phyloP scores from a whole-genome alignment of 2,329 filamentous ascomycete genomes.

The Dactylellina leptospora region DNA sequence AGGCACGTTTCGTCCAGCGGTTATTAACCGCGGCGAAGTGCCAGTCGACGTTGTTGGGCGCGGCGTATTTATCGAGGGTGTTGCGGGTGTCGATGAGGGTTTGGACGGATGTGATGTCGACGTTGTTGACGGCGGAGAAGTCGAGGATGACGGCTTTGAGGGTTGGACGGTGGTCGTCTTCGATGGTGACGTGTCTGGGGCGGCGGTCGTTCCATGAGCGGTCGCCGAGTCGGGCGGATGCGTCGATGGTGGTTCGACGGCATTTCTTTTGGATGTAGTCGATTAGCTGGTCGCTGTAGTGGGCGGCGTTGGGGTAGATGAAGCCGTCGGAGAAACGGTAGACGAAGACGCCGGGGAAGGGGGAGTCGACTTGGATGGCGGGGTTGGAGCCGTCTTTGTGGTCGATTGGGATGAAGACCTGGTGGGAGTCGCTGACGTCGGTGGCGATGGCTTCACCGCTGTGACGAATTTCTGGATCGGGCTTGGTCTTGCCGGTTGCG shows the following conservation, averaged over 20 bases:
- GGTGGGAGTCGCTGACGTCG: conserved; percentile 64
- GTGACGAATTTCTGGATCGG: conserved; percentile 56
- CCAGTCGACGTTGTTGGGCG: conserved; percentile 87
- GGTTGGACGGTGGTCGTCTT: conserved; percentile 68
- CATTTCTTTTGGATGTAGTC: conserved; percentile 75
- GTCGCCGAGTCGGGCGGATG: conserved; percentile 74
- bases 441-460: conserved; percentile 59
- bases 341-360: conserved; percentile 92
- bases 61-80: conserved; percentile 84
- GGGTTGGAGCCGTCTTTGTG: conserved; percentile 93
- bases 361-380: conserved; percentile 76
- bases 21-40: conserved; percentile 95
- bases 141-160: conserved; percentile 92
- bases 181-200: conserved; percentile 64
- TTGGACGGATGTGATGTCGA: conserved; percentile 92
- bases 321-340: conserved; percentile 95
- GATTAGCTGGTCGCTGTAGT: conserved; percentile 82
- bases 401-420: conserved; percentile 85
- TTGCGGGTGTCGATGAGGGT: conserved; percentile 93
- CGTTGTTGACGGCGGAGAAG: conserved; percentile 90
- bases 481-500: conserved; percentile 40
- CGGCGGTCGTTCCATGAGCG: conserved; percentile 84
- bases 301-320: conserved; percentile 93
- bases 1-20: conserved; percentile 90
- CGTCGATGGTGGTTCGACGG: conserved; percentile 75